Percentiles rank a stretch among this genome's conserved stretches.
Conservation (phyloP, 2,329 filamentous ascomycete species). For the Sporothrix pseudoabietina region DNA sequence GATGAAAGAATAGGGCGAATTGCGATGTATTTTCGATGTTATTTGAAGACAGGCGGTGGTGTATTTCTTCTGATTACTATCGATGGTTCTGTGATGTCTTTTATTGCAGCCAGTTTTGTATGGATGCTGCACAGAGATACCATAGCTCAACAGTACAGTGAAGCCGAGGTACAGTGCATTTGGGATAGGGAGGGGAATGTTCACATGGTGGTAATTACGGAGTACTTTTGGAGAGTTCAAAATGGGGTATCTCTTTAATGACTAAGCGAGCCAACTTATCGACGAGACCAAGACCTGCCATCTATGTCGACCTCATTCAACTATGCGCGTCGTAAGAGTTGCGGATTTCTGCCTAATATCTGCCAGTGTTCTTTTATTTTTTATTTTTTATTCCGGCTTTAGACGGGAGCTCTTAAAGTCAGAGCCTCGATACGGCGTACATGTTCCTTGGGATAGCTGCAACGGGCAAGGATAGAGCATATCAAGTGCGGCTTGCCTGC, state of each 20-base stretch:
- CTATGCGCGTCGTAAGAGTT: too few relatives aligned
- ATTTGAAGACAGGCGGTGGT: not conserved
- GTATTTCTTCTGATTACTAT: not conserved
- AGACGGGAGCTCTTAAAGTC: too few relatives aligned
- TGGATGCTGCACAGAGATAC: not conserved
- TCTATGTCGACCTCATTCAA: not conserved
- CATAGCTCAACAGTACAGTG: not conserved
- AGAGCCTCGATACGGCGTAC: too few relatives aligned
- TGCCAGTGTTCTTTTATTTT: too few relatives aligned
- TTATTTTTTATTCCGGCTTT: too few relatives aligned
- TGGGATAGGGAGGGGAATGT: not conserved
- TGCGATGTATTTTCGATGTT: not conserved
- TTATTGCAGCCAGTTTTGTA: not conserved
- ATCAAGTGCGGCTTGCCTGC: too few relatives aligned
- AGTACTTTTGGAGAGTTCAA: not conserved
- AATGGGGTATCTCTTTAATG: not conserved
- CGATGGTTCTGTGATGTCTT: not conserved
- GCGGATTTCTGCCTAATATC: too few relatives aligned
- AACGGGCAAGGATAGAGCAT: too few relatives aligned
- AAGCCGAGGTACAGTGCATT: conserved; percentile 8
- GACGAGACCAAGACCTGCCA: not conserved
- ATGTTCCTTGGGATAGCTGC: too few relatives aligned
- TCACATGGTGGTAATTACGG: conserved; percentile 12
- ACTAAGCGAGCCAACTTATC: not conserved
- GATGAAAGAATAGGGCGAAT: not conserved